phyloP scores from a whole-genome alignment of 2,329 filamentous ascomycete species.

The Emergomyces pasteurianus region DNA sequence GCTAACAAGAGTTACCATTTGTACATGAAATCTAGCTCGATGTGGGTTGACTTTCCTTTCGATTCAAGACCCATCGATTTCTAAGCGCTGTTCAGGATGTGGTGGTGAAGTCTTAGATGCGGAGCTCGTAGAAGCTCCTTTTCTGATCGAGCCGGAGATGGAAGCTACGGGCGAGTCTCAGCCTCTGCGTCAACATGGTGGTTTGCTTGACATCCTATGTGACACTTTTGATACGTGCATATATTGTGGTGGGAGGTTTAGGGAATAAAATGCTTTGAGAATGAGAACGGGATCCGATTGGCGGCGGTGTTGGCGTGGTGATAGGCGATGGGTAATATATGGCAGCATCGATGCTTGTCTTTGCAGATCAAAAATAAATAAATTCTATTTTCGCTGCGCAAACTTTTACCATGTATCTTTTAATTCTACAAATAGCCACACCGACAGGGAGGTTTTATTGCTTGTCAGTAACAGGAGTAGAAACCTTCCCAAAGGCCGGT shows the following conservation, averaged over 20 bases:
- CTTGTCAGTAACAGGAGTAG: background rate
- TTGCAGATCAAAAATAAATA: background rate
- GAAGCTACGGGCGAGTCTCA: background rate
- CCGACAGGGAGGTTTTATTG: background rate
- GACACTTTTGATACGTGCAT: slow-evolving; percentile 9
- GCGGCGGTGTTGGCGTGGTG: background rate
- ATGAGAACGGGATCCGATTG: background rate
- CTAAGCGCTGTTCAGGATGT: slow-evolving; percentile 44
- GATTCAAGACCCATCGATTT: slow-evolving; percentile 42
- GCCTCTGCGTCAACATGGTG: background rate
- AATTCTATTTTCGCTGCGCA: background rate
- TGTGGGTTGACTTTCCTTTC: slow-evolving; percentile 44
- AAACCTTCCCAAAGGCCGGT: background rate
- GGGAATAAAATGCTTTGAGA: background rate
- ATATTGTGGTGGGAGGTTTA: slow-evolving; percentile 12
- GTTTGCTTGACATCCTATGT: slow-evolving; percentile 3
- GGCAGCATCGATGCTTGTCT: background rate
- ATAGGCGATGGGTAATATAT: background rate
- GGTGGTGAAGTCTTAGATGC: slow-evolving; percentile 27
- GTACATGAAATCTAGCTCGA: slow-evolving; percentile 25
- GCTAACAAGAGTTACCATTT: background rate
- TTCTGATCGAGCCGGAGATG: slow-evolving; percentile 10
- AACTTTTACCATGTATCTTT: background rate
- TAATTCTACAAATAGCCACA: background rate
- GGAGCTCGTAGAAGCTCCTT: background rate